These are phyloP conservation scores for Cladosporium phlei DNA, from an alignment of 2,329 filamentous ascomycete genomes.

Conservation along the genomic window DNA sequence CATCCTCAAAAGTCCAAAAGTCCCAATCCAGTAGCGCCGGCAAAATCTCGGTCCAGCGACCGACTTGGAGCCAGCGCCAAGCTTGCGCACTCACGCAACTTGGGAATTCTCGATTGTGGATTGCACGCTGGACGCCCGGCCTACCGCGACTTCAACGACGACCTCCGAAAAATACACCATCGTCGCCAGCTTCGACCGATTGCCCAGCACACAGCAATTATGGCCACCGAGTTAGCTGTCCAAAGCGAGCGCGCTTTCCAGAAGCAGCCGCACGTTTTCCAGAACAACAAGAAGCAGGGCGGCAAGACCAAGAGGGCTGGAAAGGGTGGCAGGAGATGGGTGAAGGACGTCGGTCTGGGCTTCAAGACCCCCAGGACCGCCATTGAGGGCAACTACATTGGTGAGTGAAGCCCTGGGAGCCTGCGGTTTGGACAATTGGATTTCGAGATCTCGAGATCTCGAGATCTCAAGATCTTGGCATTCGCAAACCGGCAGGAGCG, in stretches of 20 bases:
- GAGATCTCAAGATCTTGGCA: constrained; percentile 13
- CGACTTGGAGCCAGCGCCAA: background rate
- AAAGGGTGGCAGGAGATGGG: constrained; percentile 94
- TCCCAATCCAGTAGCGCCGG: too few species aligned
- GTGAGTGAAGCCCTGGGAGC: constrained; percentile 54
- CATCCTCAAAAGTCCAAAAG: too few species aligned
- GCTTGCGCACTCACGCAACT: too few species aligned
- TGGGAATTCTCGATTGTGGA: constrained; percentile 8
- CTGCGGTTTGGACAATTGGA: constrained; percentile 5
- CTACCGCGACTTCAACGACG: constrained; percentile 10
- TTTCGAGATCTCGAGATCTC: background rate
- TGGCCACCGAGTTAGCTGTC: constrained; percentile 98
- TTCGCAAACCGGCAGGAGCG: background rate
- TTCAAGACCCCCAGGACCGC: constrained; percentile 98
- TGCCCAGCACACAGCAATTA: constrained; percentile 47
- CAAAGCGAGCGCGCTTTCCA: constrained; percentile 99
- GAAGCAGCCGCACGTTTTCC: constrained; percentile 99
- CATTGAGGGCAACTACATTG: constrained; percentile 98
- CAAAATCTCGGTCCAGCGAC: too few species aligned
- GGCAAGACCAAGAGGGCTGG: constrained; percentile 75
- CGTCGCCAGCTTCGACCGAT: constrained; percentile 13
- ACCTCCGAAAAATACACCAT: constrained; percentile 13
- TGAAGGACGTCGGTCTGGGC: constrained; percentile 98
- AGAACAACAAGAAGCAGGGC: constrained; percentile 89
- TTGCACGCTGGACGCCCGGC: constrained; percentile 6